These are phyloP conservation scores for Hypoxylon sp. DNA, from an alignment of 2,329 filamentous ascomycete species.

Conservation along the genomic window DNA sequence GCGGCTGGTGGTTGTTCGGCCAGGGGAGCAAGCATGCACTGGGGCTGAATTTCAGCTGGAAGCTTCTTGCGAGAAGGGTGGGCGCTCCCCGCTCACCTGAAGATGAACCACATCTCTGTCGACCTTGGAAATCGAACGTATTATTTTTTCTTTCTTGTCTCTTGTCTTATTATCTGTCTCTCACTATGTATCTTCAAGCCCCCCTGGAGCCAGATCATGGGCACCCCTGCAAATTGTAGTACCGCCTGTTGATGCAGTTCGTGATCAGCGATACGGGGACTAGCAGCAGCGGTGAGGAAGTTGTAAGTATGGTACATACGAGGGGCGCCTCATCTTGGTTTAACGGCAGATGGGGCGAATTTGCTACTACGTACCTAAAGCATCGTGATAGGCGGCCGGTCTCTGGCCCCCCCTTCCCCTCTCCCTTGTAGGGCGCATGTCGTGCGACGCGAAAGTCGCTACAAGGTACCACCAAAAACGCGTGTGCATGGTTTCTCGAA, in stretches of 20 bases:
- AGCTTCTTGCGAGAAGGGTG: constrained; percentile 8
- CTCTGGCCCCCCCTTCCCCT: neutral
- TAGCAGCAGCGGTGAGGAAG: neutral
- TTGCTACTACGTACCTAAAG: constrained; percentile 3
- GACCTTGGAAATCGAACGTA: constrained; percentile 25
- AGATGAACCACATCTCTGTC: constrained; percentile 34
- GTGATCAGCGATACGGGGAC: constrained; percentile 18
- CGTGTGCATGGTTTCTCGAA: constrained; percentile 24
- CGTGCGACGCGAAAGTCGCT: constrained; percentile 19
- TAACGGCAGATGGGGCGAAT: constrained; percentile 7
- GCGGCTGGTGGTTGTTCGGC: constrained; percentile 5
- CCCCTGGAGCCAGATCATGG: constrained; percentile 24
- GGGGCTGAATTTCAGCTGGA: constrained; percentile 29
- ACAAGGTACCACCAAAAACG: constrained; percentile 12
- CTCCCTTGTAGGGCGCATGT: constrained; percentile 23
- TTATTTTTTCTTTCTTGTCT: neutral
- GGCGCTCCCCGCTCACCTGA: constrained; percentile 29
- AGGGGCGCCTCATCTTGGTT: constrained; percentile 7
- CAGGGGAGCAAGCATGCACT: neutral
- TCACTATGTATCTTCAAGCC: constrained; percentile 1
- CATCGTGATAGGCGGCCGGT: neutral
- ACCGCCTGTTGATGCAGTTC: constrained; percentile 26
- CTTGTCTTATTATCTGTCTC: neutral
- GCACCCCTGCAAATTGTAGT: constrained; percentile 30
- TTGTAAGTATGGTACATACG: no score